Base-by-base conservation (phyloP, 1,139 yeast genomes). In the Geotrichum phurueaensis region DNA sequence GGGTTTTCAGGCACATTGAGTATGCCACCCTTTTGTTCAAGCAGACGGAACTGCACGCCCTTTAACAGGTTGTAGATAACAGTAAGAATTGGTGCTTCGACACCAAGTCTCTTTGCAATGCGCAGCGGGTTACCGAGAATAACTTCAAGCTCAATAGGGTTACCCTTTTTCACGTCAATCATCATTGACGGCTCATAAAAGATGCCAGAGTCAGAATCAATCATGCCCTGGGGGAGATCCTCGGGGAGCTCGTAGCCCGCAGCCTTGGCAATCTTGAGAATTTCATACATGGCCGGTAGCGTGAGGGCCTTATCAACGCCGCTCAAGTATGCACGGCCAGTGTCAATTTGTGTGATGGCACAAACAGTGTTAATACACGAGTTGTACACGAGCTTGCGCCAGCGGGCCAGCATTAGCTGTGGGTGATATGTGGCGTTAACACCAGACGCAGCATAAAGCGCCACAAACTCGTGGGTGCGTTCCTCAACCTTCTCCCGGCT, bases 301-400 rank as follows among this genome's bases (percentile, higher is more conserved):
- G 73, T 68, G 15, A 75, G 59, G 2, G 71, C 63, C 0, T 78
- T 67, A 43, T 81, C 80, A 59, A 81, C 77, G 18, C 84, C 86
- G 63, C 79, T 78, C 27, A 84, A 78, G 67, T 81, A 85, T 51
- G 84, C 73, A 62, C 90, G 76, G 55, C 85, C 85, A 23, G 82
- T 81, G 69, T 87, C 90, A 56, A 76, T 61, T 25, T 84, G 81
- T 18, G 87, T 81, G 48, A 83, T 70, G 9, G 86, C 84, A 62
- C 84, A 80, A 4, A 83, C 77, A 1, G 92, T 80, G 74, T 87
- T 87, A 70, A 84, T 79, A 2, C 84, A 80, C 9, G 87, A 81
- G 69, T 88, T 88, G 74, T 87, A 87, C 23, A 87, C 79, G 60
- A 88, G 77, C 70, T 88, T 88, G 62, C 82, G 78, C 95, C 95